Base-by-base conservation (phyloP, 1,284 basidiomycete species). In the Sanghuangporus weigelae region DNA sequence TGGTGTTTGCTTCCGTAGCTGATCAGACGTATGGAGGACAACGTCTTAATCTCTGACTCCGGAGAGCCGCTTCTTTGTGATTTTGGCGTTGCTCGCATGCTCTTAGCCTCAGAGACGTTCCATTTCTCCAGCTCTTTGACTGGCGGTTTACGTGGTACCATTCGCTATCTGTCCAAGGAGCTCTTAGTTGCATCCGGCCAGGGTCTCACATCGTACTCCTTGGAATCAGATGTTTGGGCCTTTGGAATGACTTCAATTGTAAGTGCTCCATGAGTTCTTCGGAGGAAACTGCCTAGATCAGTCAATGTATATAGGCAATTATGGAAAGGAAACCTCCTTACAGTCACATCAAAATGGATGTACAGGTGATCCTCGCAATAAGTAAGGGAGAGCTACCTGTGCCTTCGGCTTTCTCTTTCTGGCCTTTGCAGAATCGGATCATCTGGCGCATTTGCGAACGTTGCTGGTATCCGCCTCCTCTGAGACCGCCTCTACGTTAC, bases 231-330 rank as follows among this genome's bases (percentile, higher is more conserved):
- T 40, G 35, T 64, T 19, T 64, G 63, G 63, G 58, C 58, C 16
- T 64, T 60, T 46, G 63, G 58, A 4, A 64, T 64, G 63, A 59
- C 53, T 11, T 31, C 59, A 31, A 44, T 35, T 35, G 63, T 64
- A 42, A 48, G 51, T 21, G 19, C 3, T 57, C 56, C 38, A 21
- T 40, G 14, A 31, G 8, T 6, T 26, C 23, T 26, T 26, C 23
- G 1, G 23, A 3, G 23, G 23, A 26, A 26, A 26, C 23, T 26
- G 23, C 23, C 23, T 26, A 26, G 23, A 26, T 26, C 23, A 26
- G 2, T 3, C 23, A 26, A 14, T 56, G 16, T 38, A 21, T 46
- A 14, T 31, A 63, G 62, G 62, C 31, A 40, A 11, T 63, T n/a
- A 36, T 63, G 14, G 23, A 55, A 8, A 35, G 38, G 21, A 21